Base-by-base conservation (phyloP, 768 basidiomycete species). In the Hericium alpestre region DNA sequence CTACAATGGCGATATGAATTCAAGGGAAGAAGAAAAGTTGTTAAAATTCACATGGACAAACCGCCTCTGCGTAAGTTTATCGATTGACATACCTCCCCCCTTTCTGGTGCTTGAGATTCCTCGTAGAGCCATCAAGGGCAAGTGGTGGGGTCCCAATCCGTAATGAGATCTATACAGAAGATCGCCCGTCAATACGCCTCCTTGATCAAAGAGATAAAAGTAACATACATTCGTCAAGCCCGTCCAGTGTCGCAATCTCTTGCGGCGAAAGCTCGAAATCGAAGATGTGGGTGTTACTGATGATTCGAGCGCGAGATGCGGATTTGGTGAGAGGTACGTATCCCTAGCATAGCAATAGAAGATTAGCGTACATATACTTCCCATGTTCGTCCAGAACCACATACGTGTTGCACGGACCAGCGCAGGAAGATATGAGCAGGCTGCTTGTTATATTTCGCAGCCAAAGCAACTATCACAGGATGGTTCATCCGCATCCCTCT, bases 341-440 rank as follows among this genome's bases (percentile, higher is more conserved):
- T 25, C 81, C 75, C 77, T 81, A 50, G 41, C 13, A 18, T 54
- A 32, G 38, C 51, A 51, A 52, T 13, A 52, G 56, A 53, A 13
- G 25, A 18, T 40, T 18, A 23, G 13, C 20, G 38, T 32, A 27
- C 9, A 20, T 32, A 32, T 23, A 27, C 40, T 22, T 37, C 6
- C 8, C 6, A 32, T 32, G 8, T 32, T 18, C 25, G 25, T 25
- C 25, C 25, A 25, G 50, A 25, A 22, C 22, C 12, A 39, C 67
- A 38, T 59, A 82, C 88, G 74, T 87, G 85, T 67, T 93, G 87
- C n/a, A 93, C 69, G 11, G 82, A 84, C 67, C 82, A 90, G n/a
- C 87, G 75, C 27, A 90, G 71, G 40, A 88, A 71, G 51, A 90
- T 71, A 62, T 80, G 78, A 63, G 82, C 75, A n/a, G 77, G 72